Evolutionary conservation across 2,329 filamentous ascomycete species (phyloP), one percentile per base, ranked within the genome.

Genomic region (Paraconiothyrium brasiliense): DNA sequence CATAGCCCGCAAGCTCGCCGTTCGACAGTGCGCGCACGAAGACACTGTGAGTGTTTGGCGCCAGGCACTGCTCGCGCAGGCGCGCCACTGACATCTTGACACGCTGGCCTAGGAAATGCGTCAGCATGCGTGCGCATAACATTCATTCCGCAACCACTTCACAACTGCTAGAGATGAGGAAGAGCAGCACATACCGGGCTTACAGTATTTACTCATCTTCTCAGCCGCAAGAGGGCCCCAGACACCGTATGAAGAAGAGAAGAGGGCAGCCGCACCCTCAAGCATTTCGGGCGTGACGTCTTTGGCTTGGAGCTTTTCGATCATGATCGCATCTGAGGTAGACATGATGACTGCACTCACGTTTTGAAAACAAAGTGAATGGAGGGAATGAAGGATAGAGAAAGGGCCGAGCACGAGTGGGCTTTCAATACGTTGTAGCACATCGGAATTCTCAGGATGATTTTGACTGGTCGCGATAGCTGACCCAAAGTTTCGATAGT

Each of bases 1-100:
- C 76, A 61, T 80, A 70, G 16, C 34, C 49, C 8, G n/a, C 34
- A 7, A 51, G 20, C 11, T 49, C 16, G 3, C 22, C 50, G 39
- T 34, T 11, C 7, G 24, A 22, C 8, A 52, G 13, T 3, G 48
- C 54, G 27, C 16, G 34, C 22, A 58, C 32, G 46, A 27, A 14
- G 13, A 41, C 20, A 6, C n/a, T 57, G 10, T 9, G 16, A 5
- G 24, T 20, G 24, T 14, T 14, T 13, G 22, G 14, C 20, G 37
- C 8, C 8, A 54, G 14, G 16, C 39, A 44, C 27, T 54, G 14
- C 39, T 44, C 11, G 3, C 51, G 37, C 5, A 54, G 22, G 13
- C 37, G 37, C 2, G 16, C 37, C 3, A 14, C 13, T 2, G 37
- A 32, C 51, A 54, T 54, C 16, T 44, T 44, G 4, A 54, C 24